phyloP scores from a whole-genome alignment of 179 eudicot species.

The Camellia oleifera region DNA sequence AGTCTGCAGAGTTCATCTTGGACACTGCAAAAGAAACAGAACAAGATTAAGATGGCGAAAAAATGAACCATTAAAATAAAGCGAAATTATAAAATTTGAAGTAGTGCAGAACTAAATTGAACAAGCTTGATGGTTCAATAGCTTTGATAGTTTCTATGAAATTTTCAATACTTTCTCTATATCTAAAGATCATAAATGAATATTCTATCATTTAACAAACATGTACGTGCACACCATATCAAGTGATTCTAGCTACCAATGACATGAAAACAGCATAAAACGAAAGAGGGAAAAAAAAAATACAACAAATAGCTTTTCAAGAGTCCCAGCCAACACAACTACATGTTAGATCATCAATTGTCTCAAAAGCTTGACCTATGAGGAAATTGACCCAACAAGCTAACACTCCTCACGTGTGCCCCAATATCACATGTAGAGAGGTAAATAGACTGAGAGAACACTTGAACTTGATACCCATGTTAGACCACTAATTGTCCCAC shows the following conservation, averaged over 20 bases:
- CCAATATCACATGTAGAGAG: too few relatives aligned
- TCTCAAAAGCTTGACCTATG: too few relatives aligned
- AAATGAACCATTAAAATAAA: background rate
- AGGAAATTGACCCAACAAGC: too few relatives aligned
- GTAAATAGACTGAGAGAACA: too few relatives aligned
- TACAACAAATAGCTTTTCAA: background rate
- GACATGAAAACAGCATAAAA: background rate
- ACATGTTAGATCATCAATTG: too few relatives aligned
- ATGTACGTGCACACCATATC: background rate
- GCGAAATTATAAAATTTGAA: background rate
- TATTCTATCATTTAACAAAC: background rate
- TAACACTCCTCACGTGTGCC: too few relatives aligned
- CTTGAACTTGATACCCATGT: too few relatives aligned
- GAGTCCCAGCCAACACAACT: background rate
- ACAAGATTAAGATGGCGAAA: background rate
- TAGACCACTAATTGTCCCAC: too few relatives aligned
- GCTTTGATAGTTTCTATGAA: background rate
- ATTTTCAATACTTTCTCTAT: background rate
- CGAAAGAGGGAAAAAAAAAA: background rate
- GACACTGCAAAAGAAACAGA: constrained; percentile 4
- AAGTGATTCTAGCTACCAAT: constrained; percentile 3
- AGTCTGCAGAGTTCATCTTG: background rate
- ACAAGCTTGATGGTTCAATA: background rate
- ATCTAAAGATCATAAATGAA: background rate
- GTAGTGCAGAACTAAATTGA: background rate